These are phyloP conservation scores for Diplocarpon rosae DNA, from an alignment of 2,329 filamentous ascomycete genomes.

Conservation along the genomic window DNA sequence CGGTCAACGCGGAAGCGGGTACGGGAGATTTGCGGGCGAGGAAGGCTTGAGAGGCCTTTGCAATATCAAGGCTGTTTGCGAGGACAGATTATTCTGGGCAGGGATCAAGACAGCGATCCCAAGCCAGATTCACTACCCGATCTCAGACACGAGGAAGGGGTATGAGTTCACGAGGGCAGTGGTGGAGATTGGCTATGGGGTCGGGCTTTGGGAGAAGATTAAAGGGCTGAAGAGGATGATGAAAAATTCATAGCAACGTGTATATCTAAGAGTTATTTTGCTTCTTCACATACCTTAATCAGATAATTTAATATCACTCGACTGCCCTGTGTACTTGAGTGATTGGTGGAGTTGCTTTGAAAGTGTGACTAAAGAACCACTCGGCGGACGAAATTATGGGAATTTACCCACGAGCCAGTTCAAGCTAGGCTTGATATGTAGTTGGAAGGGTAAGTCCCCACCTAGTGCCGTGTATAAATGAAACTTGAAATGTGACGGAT, in stretches of 20 bases:
- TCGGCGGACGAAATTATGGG: no score
- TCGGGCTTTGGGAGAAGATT: constrained; percentile 23
- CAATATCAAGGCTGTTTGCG: constrained; percentile 78
- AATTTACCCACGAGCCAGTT: no score
- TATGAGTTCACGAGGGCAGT: constrained; percentile 55
- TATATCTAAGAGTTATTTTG: no score
- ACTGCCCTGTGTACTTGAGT: no score
- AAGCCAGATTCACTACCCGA: constrained; percentile 68
- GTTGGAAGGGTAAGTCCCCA: no score
- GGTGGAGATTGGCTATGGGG: constrained; percentile 49
- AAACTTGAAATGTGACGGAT: no score
- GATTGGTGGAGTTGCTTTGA: no score
- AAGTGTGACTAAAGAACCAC: no score
- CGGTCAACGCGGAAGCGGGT: constrained; percentile 67
- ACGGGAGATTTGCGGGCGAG: constrained; percentile 83
- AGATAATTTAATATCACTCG: no score
- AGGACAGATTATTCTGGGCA: constrained; percentile 54
- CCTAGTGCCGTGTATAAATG: no score
- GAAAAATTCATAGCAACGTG: constrained; percentile 16
- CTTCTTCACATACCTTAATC: no score
- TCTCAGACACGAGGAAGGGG: constrained; percentile 50
- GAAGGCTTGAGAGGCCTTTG: constrained; percentile 79
- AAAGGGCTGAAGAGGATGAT: constrained; percentile 25
- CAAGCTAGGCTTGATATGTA: no score
- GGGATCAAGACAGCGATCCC: constrained; percentile 70